A percentile compares a stretch with the other conserved stretches of the same genome.
Evolutionary conservation across 768 basidiomycete genomes (phyloP).

Genomic region (Boletus eberwhitei): DNA sequence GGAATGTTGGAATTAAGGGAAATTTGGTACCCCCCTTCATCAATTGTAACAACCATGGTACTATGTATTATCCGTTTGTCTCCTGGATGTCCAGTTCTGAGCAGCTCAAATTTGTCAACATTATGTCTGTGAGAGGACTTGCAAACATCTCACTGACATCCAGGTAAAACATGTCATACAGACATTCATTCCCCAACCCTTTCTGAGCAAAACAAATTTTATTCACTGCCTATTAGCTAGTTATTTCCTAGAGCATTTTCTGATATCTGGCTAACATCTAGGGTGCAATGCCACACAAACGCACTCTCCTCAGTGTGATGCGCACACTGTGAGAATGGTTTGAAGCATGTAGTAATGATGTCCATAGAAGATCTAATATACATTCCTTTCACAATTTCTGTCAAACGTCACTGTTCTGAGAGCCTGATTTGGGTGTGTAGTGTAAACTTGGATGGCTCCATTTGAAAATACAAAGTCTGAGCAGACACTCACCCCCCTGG

Average conservation of each 20-base stretch:
- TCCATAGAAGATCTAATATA: too few species aligned
- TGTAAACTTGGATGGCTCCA: too few species aligned
- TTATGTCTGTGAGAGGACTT: background rate
- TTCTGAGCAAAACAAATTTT: background rate
- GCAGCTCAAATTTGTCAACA: background rate
- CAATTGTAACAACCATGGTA: too few species aligned
- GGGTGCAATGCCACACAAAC: background rate
- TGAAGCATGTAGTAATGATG: background rate
- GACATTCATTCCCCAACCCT: background rate
- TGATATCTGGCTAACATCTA: background rate
- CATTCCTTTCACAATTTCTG: too few species aligned
- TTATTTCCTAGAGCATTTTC: background rate
- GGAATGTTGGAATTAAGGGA: too few species aligned
- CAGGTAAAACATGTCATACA: background rate
- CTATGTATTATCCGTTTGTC: too few species aligned
- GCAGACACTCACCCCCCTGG: too few species aligned
- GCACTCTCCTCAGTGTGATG: background rate
- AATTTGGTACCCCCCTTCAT: too few species aligned
- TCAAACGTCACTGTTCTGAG: background rate
- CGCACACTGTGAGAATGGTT: background rate
- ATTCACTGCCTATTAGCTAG: background rate
- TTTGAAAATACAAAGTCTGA: too few species aligned
- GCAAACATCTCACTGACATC: background rate
- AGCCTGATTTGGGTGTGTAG: background rate
- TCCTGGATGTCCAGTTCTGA: too few species aligned